phyloP scores from a whole-genome alignment of 139 green algal species.

The Micractinium conductrix region DNA sequence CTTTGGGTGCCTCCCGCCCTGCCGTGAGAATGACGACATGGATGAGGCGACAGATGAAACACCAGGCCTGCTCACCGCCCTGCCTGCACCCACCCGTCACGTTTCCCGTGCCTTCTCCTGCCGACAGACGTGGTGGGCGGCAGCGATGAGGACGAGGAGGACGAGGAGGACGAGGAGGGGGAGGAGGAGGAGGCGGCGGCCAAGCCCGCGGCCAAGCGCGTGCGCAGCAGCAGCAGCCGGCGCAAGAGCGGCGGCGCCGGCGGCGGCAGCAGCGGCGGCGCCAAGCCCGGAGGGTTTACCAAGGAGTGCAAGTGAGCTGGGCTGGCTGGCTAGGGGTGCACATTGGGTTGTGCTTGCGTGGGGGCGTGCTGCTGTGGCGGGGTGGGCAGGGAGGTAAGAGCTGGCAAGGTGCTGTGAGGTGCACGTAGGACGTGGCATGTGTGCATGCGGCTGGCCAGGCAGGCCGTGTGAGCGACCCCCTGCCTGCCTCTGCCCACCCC shows the following conservation, averaged over 20 bases:
- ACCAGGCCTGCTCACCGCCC: background rate
- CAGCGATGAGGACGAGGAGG: constrained; percentile 14
- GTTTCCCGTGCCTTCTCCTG: background rate
- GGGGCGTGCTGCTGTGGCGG: too few species aligned
- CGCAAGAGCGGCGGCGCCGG: background rate
- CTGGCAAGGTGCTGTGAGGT: too few species aligned
- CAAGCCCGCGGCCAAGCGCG: constrained; percentile 2
- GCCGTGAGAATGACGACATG: too few species aligned
- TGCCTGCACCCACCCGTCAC: background rate
- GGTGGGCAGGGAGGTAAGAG: background rate
- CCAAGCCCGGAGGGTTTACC: constrained; percentile 52
- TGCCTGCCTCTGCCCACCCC: background rate
- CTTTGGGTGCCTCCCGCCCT: too few species aligned
- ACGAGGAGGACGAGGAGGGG: constrained; percentile 27
- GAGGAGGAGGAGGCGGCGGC: constrained; percentile 20
- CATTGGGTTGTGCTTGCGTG: too few species aligned
- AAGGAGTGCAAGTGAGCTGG: constrained; percentile 50
- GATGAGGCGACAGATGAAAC: too few species aligned
- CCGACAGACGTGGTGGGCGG: constrained; percentile 40
- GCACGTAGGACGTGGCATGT: too few species aligned
- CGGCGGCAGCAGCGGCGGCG: constrained; percentile 2
- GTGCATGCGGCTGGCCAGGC: too few species aligned
- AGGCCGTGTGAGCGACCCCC: too few species aligned
- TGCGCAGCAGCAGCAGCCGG: constrained; percentile 6
- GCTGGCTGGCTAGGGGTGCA: too few species aligned